phyloP scores from a whole-genome alignment of 2,329 filamentous ascomycete species.

The Endocalyx cinctus region DNA sequence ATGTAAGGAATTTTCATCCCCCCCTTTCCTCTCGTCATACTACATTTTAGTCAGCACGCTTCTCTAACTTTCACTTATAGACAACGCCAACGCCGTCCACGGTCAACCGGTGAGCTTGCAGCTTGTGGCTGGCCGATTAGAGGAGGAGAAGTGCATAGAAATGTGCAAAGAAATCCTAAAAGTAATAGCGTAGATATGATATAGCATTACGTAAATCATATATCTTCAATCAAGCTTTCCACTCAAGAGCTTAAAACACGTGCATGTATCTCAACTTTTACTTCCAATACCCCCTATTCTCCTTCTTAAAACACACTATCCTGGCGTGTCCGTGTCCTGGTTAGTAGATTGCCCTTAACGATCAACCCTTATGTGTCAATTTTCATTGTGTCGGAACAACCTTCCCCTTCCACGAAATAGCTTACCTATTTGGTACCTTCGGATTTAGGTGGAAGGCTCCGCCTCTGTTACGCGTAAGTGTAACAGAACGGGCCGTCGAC shows the following conservation, averaged over 20 bases:
- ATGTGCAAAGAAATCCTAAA: slow-evolving; percentile 25
- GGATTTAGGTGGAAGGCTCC: too few species aligned
- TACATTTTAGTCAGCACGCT: neutral
- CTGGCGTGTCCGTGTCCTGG: too few species aligned
- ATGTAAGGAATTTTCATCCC: slow-evolving; percentile 32
- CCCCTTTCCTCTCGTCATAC: neutral
- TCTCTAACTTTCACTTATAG: slow-evolving; percentile 16
- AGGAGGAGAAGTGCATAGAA: slow-evolving; percentile 28
- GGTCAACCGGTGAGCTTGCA: slow-evolving; percentile 40
- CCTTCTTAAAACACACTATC: too few species aligned
- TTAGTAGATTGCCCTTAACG: too few species aligned
- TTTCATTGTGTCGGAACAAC: too few species aligned
- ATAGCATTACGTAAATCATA: too few species aligned
- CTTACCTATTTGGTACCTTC: too few species aligned
- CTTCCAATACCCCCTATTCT: too few species aligned
- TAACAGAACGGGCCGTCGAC: slow-evolving; percentile 25
- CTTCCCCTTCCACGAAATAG: too few species aligned
- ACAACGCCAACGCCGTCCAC: slow-evolving; percentile 34
- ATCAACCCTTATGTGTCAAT: too few species aligned
- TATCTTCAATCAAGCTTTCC: neutral
- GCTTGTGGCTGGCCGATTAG: slow-evolving; percentile 32
- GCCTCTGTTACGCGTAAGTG: slow-evolving; percentile 19
- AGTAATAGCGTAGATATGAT: slow-evolving; percentile 14
- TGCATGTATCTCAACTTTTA: too few species aligned
- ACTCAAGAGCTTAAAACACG: neutral